Percentiles rank a stretch among this genome's conserved stretches.
Evolutionary conservation across 2,329 filamentous ascomycete genomes (phyloP).

Genomic region (Cytospora schulzeri): DNA sequence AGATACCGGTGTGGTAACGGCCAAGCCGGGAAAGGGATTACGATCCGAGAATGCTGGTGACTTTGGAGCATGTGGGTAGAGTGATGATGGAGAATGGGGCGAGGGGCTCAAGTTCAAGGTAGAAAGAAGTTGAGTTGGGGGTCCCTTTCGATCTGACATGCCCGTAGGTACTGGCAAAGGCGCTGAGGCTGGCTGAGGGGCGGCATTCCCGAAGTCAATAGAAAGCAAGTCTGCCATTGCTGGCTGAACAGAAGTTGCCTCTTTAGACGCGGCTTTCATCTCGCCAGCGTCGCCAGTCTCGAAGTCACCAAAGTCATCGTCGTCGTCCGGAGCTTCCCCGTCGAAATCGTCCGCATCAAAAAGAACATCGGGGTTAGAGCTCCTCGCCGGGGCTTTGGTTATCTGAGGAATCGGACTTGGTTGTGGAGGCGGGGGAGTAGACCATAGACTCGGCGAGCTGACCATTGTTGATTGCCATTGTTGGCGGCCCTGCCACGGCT

Average conservation of each 20-base stretch:
- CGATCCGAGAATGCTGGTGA: constrained; percentile 52
- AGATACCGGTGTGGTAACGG: constrained; percentile 43
- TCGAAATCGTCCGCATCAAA: constrained; percentile 67
- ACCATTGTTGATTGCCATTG: constrained; percentile 26
- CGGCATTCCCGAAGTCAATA: constrained; percentile 23
- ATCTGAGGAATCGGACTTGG: constrained; percentile 22
- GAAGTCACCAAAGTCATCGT: constrained; percentile 64
- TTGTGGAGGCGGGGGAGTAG: constrained; percentile 5
- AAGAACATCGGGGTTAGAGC: constrained; percentile 56
- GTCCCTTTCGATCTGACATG: constrained; percentile 33
- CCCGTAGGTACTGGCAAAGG: constrained; percentile 37
- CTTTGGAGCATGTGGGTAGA: constrained; percentile 48
- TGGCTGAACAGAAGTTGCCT: constrained; percentile 31
- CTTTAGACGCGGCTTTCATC: constrained; percentile 28
- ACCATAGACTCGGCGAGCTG: constrained; percentile 13
- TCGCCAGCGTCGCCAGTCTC: constrained; percentile 55
- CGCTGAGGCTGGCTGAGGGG: constrained; percentile 6
- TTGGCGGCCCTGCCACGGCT: constrained; percentile 29
- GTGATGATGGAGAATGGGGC: constrained; percentile 31
- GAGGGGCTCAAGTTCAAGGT: constrained; percentile 34
- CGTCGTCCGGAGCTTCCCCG: constrained; percentile 34
- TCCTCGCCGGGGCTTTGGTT: constrained; percentile 29
- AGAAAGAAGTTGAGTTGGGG: constrained; percentile 36
- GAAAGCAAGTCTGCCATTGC: constrained; percentile 41
- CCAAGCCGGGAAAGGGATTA: constrained; percentile 51